These are phyloP conservation scores for Asterophora lycoperdoides DNA, from an alignment of 768 basidiomycete species.

Conservation along the genomic window DNA sequence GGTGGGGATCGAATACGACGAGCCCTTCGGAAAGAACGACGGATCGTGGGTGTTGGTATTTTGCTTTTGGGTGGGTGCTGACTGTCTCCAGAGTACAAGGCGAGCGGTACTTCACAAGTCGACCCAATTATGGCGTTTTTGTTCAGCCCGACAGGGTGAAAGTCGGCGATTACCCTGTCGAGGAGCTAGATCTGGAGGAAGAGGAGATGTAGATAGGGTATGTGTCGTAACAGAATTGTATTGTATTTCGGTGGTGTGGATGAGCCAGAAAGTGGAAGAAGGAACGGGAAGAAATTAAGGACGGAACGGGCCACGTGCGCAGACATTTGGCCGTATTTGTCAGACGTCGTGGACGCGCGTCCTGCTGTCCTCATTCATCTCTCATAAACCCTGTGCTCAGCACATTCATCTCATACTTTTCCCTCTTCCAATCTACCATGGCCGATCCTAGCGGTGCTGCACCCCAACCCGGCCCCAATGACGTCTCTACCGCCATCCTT, in stretches of 20 bases:
- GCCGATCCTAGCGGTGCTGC: slow-evolving; percentile 83
- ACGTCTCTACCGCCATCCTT: slow-evolving; percentile 91
- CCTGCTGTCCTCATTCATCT: slow-evolving; percentile 22
- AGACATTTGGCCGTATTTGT: slow-evolving; percentile 19
- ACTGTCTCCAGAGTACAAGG: slow-evolving; percentile 64
- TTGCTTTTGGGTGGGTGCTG: not conserved
- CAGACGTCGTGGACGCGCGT: slow-evolving; percentile 35
- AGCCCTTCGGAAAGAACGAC: slow-evolving; percentile 93
- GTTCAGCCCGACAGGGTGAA: slow-evolving; percentile 78
- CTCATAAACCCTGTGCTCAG: slow-evolving; percentile 22
- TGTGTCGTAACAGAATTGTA: not conserved
- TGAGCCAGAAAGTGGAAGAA: slow-evolving; percentile 31
- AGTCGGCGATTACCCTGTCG: slow-evolving; percentile 83
- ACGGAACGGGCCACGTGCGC: slow-evolving; percentile 15
- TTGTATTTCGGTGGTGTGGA: slow-evolving; percentile 7
- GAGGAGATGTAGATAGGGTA: slow-evolving; percentile 64
- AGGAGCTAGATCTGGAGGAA: slow-evolving; percentile 72
- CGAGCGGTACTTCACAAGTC: slow-evolving; percentile 79
- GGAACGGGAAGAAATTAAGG: slow-evolving; percentile 19
- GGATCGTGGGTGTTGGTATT: slow-evolving; percentile 66
- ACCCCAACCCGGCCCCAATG: slow-evolving; percentile 82
- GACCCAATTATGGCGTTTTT: slow-evolving; percentile 76
- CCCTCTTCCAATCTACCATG: slow-evolving; percentile 32
- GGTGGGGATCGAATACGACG: slow-evolving; percentile 94
- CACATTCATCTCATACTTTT: slow-evolving; percentile 18